Evolutionary conservation across 1,284 basidiomycete genomes (phyloP), one percentile per base, ranked within the genome.

Genomic region (Takashimella koratensis): DNA sequence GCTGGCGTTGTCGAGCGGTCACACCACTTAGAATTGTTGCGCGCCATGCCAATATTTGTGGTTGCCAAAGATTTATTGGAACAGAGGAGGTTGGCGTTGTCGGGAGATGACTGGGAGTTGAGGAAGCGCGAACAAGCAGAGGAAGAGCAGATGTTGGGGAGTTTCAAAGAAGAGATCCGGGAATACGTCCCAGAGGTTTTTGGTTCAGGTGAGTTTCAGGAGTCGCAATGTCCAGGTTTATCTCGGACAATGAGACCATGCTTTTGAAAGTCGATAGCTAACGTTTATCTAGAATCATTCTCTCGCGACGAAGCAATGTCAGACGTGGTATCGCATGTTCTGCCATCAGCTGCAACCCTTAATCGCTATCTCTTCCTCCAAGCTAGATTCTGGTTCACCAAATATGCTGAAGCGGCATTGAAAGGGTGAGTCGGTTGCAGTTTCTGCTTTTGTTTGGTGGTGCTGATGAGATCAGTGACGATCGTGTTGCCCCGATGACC

Each of bases 151-250:
- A 48, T 59, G 6, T 51, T 67, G 45, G 60, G 68, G 40, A 55
- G 52, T 5, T 67, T 64, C 56, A 63, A 57, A 50, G 62, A 70
- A 47, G 69, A 73, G 43, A 58, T 70, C 20, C 61, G 59, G 56
- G 70, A 71, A 51, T 73, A 71, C 50, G 56, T 71, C 1, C 73
- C 73, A n/a, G 73, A 75, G 48, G 47, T 71, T 36, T 75, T 70
- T 47, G 73, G 70, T 2, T 52, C 42, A 11, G 54, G 67, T 65
- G 46, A 64, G 63, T 57, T 4, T 22, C 13, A 20, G 20, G 30
- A 22, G 19, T 44, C 12, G 19, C 12, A 21, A 47, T 60, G 39
- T n/a, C n/a, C n/a, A n/a, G n/a, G 8, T 36, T 36, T 16, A 8
- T 36, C 16, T 36, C 30, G 10, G 16, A 36, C 30, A 36, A 24